phyloP scores from a whole-genome alignment of 495 filamentous ascomycete genomes.

The Podospora appendiculata region DNA sequence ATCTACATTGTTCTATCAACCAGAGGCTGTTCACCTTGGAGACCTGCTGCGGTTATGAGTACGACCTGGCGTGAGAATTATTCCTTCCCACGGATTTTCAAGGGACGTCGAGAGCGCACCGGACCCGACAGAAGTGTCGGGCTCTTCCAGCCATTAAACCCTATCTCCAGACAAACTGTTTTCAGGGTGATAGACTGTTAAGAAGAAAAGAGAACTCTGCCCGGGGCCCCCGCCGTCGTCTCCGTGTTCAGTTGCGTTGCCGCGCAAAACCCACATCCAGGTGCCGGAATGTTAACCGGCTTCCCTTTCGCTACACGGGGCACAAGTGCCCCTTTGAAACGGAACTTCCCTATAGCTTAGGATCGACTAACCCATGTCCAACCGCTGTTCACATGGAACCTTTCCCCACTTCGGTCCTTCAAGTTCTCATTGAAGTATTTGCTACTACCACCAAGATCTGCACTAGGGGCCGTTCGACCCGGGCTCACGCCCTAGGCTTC shows the following conservation, averaged over 20 bases:
- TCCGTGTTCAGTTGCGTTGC: slow-evolving; percentile 60
- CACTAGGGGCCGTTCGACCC: slow-evolving; percentile 61
- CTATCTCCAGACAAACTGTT: slow-evolving; percentile 31
- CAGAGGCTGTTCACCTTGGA: slow-evolving; percentile 67
- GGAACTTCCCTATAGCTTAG: slow-evolving; percentile 58
- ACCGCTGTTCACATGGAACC: slow-evolving; percentile 64
- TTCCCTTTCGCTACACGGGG: slow-evolving; percentile 58
- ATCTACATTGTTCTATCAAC: slow-evolving; percentile 68
- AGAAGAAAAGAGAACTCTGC: slow-evolving; percentile 68
- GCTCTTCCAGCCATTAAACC: slow-evolving; percentile 49
- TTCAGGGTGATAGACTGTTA: slow-evolving; percentile 50
- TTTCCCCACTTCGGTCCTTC: slow-evolving; percentile 66
- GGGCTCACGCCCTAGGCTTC: slow-evolving; percentile 61
- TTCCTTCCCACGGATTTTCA: slow-evolving; percentile 63
- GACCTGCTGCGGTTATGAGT: slow-evolving; percentile 66
- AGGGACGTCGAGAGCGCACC: slow-evolving; percentile 58
- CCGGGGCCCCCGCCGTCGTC: slow-evolving; percentile 52
- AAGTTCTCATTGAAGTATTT: slow-evolving; percentile 72
- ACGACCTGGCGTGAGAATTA: slow-evolving; percentile 60
- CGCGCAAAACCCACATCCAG: slow-evolving; percentile 58
- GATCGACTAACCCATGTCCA: slow-evolving; percentile 63
- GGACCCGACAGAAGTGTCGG: slow-evolving; percentile 55
- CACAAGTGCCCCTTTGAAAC: slow-evolving; percentile 54
- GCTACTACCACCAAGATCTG: slow-evolving; percentile 69
- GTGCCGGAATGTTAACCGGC: slow-evolving; percentile 64